These are phyloP conservation scores for Aspergillus terreus DNA, from an alignment of 2,329 filamentous ascomycete species.

Conservation along the genomic window DNA sequence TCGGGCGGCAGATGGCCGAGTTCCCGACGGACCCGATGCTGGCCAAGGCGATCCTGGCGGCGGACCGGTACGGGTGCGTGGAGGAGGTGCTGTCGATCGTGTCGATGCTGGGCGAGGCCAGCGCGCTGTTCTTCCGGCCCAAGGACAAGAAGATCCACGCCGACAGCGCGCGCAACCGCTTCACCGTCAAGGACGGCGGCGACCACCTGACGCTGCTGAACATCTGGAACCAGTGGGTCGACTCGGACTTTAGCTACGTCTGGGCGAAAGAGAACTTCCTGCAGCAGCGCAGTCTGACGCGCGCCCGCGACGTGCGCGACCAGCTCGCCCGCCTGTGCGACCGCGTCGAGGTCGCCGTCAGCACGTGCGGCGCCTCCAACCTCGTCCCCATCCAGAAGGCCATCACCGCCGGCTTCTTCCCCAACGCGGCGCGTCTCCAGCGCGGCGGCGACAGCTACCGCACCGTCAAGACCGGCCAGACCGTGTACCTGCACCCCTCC, in stretches of 20 bases:
- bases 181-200: constrained; percentile 85
- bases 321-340: constrained; percentile 91
- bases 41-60: constrained; percentile 81
- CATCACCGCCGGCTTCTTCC: constrained; percentile 88
- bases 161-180: constrained; percentile 81
- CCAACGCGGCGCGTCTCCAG: constrained; percentile 81
- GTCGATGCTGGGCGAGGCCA: constrained; percentile 88
- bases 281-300: constrained; percentile 82
- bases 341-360: constrained; percentile 74
- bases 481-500: constrained; percentile 87
- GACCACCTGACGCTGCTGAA: constrained; percentile 87
- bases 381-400: constrained; percentile 78
- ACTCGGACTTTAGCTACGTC: constrained; percentile 80
- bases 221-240: constrained; percentile 93
- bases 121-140: constrained; percentile 85
- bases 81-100: constrained; percentile 90
- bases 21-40: constrained; percentile 92
- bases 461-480: constrained; percentile 84
- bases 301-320: constrained; percentile 86
- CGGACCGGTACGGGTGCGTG: constrained; percentile 86
- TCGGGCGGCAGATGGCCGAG: constrained; percentile 92
- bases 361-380: constrained; percentile 67
- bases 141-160: constrained; percentile 98
- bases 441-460: constrained; percentile 82
- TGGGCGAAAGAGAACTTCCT: constrained; percentile 94